Base-by-base conservation (phyloP, 2,329 filamentous ascomycete genomes). In the Aspergillus sp. region DNA sequence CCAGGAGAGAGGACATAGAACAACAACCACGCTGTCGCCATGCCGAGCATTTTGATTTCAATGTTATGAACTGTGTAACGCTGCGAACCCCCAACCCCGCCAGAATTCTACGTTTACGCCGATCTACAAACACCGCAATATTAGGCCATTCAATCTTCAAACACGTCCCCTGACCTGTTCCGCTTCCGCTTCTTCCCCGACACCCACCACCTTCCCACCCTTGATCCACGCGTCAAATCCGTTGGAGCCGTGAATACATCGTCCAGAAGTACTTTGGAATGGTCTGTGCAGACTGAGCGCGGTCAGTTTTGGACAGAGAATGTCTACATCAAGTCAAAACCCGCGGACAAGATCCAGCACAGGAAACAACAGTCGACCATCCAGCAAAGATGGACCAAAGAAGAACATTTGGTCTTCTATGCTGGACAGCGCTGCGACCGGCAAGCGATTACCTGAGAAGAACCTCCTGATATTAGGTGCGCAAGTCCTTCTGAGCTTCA, bases 391-490 rank as follows among this genome's bases (percentile, higher is more conserved):
- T 73, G 78, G 78, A 45, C 77, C 79, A 63, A 93, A 91, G 79
- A 91, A 90, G 77, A 91, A 96, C 72, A 88, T 97, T 76, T 97
- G 93, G 93, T 93, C 90, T 60, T 92, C 91, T 45, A 91, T 97
- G 89, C 83, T 97, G 65, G 91, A 96, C 75, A 88, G 86, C 53
- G 93, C 95, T 66, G 91, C 93, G 67, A 96, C 90, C 76, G 91
- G 90, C 65, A 96, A 95, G 80, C 85, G 90, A 66, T 79, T 97
- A 68, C 91, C 92, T 6, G 91, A 96, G 77, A 97, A 96, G 84
- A 96, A 93, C 73, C 78, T 97, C 61, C 78, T 97, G 43, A 87
- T 97, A 21, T 79, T 97, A 72, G 92, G 91, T 91, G 82, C 63
- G 82, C 68, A 55, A 35, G 45, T 50, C 46, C 55, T 48, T 33